Evolutionary conservation across 1,284 basidiomycete genomes (phyloP).

Genomic region (Ceratobasidium sp.): DNA sequence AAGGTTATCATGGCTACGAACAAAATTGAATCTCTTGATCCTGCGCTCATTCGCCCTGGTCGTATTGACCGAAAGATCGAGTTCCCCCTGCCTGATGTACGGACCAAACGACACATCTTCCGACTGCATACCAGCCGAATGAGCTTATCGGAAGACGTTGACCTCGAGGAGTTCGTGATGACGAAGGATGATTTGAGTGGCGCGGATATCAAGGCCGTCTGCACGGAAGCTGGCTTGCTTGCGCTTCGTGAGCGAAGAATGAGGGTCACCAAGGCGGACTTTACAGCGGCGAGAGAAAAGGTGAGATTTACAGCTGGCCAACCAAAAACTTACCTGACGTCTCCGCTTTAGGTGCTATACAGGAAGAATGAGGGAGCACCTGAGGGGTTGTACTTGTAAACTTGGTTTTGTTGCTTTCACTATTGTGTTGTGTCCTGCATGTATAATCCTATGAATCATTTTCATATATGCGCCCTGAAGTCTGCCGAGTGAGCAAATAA

Average conservation of each 20-base stretch:
- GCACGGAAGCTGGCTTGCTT: slow-evolving; percentile 95
- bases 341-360: slow-evolving; percentile 76
- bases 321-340: neutral
- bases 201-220: slow-evolving; percentile 98
- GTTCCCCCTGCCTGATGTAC: slow-evolving; percentile 93
- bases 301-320: slow-evolving; percentile 57
- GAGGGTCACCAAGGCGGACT: slow-evolving; percentile 73
- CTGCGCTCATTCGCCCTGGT: slow-evolving; percentile 95
- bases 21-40: slow-evolving; percentile 85
- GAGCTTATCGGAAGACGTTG: slow-evolving; percentile 92
- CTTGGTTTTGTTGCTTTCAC: slow-evolving; percentile 4
- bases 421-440: slow-evolving; percentile 14
- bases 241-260: slow-evolving; percentile 79
- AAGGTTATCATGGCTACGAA: slow-evolving; percentile 97
- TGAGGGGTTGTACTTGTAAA: slow-evolving; percentile 79
- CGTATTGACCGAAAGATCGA: slow-evolving; percentile 99
- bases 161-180: slow-evolving; percentile 95
- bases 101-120: slow-evolving; percentile 99
- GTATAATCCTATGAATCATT: slow-evolving; percentile 18
- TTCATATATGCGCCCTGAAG: no score
- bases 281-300: slow-evolving; percentile 88
- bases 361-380: slow-evolving; percentile 94
- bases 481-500: no score
- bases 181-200: slow-evolving; percentile 97
- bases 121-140: slow-evolving; percentile 96